Conservation (phyloP, 176 grass and related monocot genomes). For the Cenchrus purpureus region DNA sequence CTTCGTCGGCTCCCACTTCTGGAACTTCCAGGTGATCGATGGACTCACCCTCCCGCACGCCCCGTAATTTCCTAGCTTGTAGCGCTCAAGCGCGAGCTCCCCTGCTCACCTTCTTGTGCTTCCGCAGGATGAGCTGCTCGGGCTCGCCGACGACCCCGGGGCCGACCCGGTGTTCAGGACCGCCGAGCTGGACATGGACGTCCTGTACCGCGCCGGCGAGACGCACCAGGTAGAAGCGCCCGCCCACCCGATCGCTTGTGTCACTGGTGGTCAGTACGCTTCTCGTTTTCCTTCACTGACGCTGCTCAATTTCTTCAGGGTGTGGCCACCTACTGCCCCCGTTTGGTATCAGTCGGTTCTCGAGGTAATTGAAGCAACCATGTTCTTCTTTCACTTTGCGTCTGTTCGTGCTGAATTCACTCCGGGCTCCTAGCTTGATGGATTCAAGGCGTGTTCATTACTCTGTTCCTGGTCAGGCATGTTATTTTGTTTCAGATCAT, state of each 20-base stretch:
- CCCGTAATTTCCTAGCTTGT: not conserved
- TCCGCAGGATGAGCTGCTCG: constrained; percentile 90
- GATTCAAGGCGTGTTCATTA: not conserved
- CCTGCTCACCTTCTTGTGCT: not conserved
- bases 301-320: constrained; percentile 60
- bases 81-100: not conserved
- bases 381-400: not conserved
- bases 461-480: not conserved
- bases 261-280: not conserved
- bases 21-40: constrained; percentile 57
- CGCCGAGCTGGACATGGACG: constrained; percentile 72
- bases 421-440: not conserved
- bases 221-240: constrained; percentile 66
- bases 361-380: constrained; percentile 54
- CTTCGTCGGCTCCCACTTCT: constrained; percentile 60
- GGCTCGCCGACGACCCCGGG: constrained; percentile 65
- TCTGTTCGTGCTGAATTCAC: not conserved
- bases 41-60: not conserved
- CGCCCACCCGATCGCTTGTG: not conserved
- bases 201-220: constrained; percentile 78
- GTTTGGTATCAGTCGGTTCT: constrained; percentile 75
- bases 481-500: not conserved
- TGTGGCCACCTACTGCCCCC: constrained; percentile 69
- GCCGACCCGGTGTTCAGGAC: constrained; percentile 60
- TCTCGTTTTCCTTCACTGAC: constrained; percentile 3